A percentile compares a stretch with the other conserved stretches of the same genome.
Conservation (phyloP, 2,329 filamentous ascomycete species). For the Cordyceps javanica region DNA sequence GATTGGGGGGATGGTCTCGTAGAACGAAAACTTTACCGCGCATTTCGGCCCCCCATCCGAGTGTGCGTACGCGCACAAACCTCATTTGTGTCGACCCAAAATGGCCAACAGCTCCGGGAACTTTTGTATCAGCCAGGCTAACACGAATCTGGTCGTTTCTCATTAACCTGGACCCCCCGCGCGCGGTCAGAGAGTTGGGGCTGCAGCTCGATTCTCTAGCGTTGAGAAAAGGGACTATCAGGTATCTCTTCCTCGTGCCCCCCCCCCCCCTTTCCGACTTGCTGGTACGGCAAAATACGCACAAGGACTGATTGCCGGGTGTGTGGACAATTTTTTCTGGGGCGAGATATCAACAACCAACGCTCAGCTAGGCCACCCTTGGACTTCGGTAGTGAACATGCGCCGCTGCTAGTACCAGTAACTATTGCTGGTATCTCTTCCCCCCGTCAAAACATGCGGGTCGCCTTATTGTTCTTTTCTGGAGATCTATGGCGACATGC, state of each 20-base stretch:
- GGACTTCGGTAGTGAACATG: background rate
- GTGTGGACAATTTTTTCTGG: conserved; percentile 1
- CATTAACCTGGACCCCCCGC: background rate
- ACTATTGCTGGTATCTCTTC: too few species aligned
- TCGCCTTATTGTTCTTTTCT: conserved; percentile 3
- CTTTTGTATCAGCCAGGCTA: conserved; percentile 3
- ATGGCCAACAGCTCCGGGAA: conserved; percentile 3
- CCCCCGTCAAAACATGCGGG: background rate
- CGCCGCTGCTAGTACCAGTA: background rate
- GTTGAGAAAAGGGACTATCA: conserved; percentile 5
- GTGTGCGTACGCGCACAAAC: background rate
- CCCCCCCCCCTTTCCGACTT: too few species aligned
- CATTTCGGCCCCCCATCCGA: conserved; percentile 1
- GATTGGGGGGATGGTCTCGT: background rate
- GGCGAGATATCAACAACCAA: background rate
- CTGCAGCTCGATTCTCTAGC: background rate
- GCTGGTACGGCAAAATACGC: too few species aligned
- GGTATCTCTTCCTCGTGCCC: background rate
- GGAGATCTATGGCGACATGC: conserved; percentile 8
- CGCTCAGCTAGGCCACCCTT: background rate
- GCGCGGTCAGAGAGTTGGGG: too few species aligned
- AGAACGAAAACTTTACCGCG: background rate
- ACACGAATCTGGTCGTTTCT: background rate
- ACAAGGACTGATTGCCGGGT: background rate
- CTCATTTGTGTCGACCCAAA: background rate